Base-by-base conservation (phyloP, 2,329 filamentous ascomycete genomes). In the Hypoxylon sp. region DNA sequence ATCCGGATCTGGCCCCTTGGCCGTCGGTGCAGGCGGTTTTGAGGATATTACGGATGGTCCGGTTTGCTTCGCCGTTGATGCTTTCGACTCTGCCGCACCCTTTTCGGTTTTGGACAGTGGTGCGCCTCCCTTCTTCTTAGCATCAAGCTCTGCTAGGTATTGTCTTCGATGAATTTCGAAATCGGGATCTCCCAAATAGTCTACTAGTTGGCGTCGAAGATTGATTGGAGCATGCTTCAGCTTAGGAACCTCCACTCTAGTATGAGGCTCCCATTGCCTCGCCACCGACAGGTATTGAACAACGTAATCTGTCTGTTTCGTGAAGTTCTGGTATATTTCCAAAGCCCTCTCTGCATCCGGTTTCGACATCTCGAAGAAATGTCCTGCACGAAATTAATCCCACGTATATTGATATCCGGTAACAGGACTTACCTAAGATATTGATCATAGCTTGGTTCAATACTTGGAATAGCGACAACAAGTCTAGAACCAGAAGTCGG, bases 311-410 rank as follows among this genome's bases (percentile, higher is more conserved):
- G 94, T 99, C 71, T 96, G 92, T 64, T 84, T 88, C 11, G 91
- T 91, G 67, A 99, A 99, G 11, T 81, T 88, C 68, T 92, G 90
- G 74, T 99, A 99, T 55, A 99, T 93, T 54, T 86, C 82, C 74
- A 99, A 84, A 49, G 94, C 91, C 57, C 92, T 84, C 70, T 97
- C 91, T 51, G 94, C 95, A 72, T 99, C 94, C 17, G 90, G 81
- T 66, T 90, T 90, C 40, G 94, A 97, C 88, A 99, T 93, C 75
- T 99, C 94, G 65, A 99, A 99, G 72, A 97, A 99, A 72, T 95
- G 90, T 63, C 94, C 91, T 95, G 57, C 15, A 45, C 21, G 16
- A 31, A 7, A 57, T 67, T 35, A 68, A 65, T 35, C 26, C 50
- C 8, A 7, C 8, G 5, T 7, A 34, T 2, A 4, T 3, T 20